phyloP scores from a whole-genome alignment of 371 early-diverging fungal genomes.

The Entomophthora muscae region DNA sequence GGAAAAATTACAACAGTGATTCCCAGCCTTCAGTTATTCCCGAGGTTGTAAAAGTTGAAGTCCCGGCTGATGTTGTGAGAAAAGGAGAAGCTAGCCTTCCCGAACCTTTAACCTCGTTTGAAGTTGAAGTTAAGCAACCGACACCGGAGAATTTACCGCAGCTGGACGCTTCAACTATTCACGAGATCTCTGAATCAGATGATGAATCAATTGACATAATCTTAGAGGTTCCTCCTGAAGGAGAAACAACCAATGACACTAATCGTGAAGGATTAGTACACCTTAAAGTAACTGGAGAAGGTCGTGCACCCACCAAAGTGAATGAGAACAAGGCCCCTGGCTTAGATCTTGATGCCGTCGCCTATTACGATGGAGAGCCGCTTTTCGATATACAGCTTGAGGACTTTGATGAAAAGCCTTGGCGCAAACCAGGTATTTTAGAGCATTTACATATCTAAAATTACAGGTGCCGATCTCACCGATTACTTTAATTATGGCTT shows the following conservation, averaged over 20 bases:
- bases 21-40: neutral
- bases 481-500: conserved; percentile 99
- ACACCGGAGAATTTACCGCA: neutral
- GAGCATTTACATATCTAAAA: neutral
- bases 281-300: neutral
- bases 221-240: conserved; percentile 14
- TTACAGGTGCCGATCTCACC: conserved; percentile 65
- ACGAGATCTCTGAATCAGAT: neutral
- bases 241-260: conserved; percentile 8
- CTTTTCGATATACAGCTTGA: conserved; percentile 82
- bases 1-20: neutral
- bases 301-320: neutral
- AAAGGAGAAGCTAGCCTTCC: no score
- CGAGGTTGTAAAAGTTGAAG: neutral
- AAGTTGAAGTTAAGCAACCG: neutral
- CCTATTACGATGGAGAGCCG: conserved; percentile 54
- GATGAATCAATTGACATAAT: conserved; percentile 14
- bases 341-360: conserved; percentile 52
- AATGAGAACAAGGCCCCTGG: conserved; percentile 21
- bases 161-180: neutral
- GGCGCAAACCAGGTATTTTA: conserved; percentile 68
- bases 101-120: neutral
- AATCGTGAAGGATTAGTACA: conserved; percentile 2
- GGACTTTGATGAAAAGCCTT: conserved; percentile 83
- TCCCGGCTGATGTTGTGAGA: no score